A percentile compares a stretch with the other conserved stretches of the same genome.
Evolutionary conservation across 108 stramenopile species (phyloP).

Genomic region (Fragilariopsis cylindrus): DNA sequence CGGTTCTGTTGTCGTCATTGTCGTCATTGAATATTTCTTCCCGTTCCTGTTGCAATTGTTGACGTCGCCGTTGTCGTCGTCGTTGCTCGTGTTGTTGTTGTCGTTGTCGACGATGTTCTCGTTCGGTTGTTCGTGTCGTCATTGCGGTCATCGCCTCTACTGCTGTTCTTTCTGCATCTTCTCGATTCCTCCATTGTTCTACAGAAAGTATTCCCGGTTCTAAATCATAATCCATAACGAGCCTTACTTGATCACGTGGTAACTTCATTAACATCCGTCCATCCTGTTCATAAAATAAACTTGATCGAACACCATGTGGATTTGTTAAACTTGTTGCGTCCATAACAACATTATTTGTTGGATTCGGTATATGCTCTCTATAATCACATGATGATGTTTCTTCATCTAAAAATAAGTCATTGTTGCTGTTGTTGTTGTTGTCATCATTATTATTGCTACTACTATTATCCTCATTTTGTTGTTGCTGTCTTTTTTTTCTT

Average conservation of each 20-base stretch:
- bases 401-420: slow-evolving; percentile 13
- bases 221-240: slow-evolving; percentile 60
- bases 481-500: neutral
- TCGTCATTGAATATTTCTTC: neutral
- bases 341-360: slow-evolving; percentile 11
- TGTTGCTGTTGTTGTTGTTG: neutral
- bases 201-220: slow-evolving; percentile 61
- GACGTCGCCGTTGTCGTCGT: neutral
- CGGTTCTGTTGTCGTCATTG: neutral
- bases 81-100: neutral
- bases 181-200: slow-evolving; percentile 44
- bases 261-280: slow-evolving; percentile 45
- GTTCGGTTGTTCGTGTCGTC: neutral
- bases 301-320: slow-evolving; percentile 17
- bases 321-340: neutral
- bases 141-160: neutral
- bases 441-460: slow-evolving; percentile 1
- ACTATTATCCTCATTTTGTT: neutral
- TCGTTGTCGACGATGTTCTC: neutral
- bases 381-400: neutral
- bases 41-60: neutral
- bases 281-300: slow-evolving; percentile 39
- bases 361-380: neutral
- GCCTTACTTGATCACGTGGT: slow-evolving; percentile 53
- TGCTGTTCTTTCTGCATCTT: neutral